These are phyloP conservation scores for Poa pratensis DNA, from an alignment of 176 grass and related monocot species.

Conservation along the genomic window DNA sequence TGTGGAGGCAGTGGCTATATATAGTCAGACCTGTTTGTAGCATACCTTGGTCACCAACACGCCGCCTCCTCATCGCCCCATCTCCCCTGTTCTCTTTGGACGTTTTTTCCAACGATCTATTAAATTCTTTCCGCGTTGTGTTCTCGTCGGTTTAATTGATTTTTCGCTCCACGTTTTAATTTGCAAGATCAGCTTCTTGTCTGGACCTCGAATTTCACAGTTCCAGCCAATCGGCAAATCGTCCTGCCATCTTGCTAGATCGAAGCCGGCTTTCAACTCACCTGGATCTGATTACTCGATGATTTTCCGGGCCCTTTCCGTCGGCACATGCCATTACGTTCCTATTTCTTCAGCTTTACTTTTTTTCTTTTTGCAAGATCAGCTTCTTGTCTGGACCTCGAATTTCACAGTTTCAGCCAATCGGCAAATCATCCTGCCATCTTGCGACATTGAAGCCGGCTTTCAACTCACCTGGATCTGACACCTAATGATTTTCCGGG, in stretches of 20 bases:
- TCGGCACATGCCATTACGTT: constrained; percentile 35
- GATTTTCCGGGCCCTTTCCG: constrained; percentile 77
- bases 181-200: constrained; percentile 83
- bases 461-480: constrained; percentile 82
- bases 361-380: constrained; percentile 45
- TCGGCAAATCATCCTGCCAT: constrained; percentile 48
- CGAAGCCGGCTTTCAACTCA: constrained; percentile 60
- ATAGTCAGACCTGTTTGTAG: neutral
- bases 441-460: constrained; percentile 53
- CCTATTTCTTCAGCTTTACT: fast-evolving
- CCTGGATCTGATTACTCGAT: constrained; percentile 63
- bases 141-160: neutral
- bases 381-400: constrained; percentile 70
- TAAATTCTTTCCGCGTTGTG: neutral
- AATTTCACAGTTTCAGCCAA: constrained; percentile 36
- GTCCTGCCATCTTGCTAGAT: constrained; percentile 66
- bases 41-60: fast-evolving
- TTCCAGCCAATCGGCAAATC: constrained; percentile 50
- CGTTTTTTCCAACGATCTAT: neutral
- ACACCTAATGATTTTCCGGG: constrained; percentile 64
- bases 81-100: neutral
- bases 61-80: neutral
- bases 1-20: neutral
- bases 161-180: neutral
- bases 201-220: constrained; percentile 38